A percentile compares a stretch with the other conserved stretches of the same genome.
Evolutionary conservation across 345 rosid species (phyloP).

Genomic region (Anacardium occidentale): DNA sequence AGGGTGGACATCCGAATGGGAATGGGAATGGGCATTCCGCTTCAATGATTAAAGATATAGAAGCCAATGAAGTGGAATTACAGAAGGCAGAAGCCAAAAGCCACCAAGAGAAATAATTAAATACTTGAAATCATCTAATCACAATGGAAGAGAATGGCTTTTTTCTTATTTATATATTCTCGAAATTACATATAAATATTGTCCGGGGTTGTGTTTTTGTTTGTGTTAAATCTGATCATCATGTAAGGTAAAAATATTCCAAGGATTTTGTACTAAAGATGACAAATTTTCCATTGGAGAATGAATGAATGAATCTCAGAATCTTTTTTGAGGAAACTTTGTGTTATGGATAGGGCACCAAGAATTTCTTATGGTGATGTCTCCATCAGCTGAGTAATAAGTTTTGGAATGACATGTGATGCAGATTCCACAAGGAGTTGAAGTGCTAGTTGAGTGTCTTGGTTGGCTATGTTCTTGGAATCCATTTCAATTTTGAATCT

Average conservation of each 20-base stretch:
- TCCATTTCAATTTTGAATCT: constrained; percentile 25
- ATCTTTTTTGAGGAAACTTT: not conserved
- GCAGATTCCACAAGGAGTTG: constrained; percentile 29
- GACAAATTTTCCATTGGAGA: too few relatives aligned
- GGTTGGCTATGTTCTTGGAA: constrained; percentile 17
- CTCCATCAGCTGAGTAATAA: too few relatives aligned
- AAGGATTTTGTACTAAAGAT: not conserved
- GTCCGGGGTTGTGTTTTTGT: not conserved
- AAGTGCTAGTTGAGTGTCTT: not conserved
- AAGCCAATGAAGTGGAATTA: constrained; percentile 34
- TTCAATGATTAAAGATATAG: constrained; percentile 31
- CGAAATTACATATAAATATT: not conserved
- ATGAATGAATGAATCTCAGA: constrained; percentile 13
- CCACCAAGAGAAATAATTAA: constrained; percentile 30
- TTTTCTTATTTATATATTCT: constrained; percentile 15
- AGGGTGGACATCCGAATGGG: constrained; percentile 21
- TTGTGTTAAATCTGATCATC: not conserved
- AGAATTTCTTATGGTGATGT: too few relatives aligned
- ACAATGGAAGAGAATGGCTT: constrained; percentile 16
- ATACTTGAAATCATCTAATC: not conserved
- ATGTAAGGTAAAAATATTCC: not conserved
- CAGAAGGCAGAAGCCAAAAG: constrained; percentile 35
- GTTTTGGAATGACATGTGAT: constrained; percentile 22
- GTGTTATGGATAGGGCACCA: not conserved
- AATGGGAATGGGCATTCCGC: constrained; percentile 36